Percentiles rank a stretch among this genome's conserved stretches.
Conservation (phyloP, 768 basidiomycete genomes). For the Russula brevipes region DNA sequence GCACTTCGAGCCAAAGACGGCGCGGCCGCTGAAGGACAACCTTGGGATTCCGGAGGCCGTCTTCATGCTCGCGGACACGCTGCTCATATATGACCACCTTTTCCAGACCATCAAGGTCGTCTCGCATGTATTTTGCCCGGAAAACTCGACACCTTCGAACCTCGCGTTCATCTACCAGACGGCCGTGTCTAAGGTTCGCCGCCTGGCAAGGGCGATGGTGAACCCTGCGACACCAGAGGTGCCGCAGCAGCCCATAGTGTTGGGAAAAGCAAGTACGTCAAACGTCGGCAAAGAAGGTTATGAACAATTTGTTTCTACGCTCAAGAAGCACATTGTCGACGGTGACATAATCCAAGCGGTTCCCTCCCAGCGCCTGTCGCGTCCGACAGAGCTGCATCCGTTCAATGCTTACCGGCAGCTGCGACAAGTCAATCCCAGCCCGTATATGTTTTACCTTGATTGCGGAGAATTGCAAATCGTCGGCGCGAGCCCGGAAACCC, state of each 20-base stretch:
- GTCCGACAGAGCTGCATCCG: conserved; percentile 84
- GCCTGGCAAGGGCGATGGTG: conserved; percentile 69
- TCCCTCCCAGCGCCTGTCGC: conserved; percentile 84
- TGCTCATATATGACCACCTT: conserved; percentile 95
- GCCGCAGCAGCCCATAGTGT: conserved; percentile 54
- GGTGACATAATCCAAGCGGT: conserved; percentile 99
- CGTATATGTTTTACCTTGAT: conserved; percentile 98
- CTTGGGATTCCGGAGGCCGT: conserved; percentile 89
- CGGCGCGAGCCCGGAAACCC: conserved; percentile 96
- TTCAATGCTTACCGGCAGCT: conserved; percentile 96
- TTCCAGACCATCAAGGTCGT: conserved; percentile 93
- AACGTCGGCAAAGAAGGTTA: conserved; percentile 95
- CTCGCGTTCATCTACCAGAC: conserved; percentile 84
- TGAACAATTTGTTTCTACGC: conserved; percentile 79
- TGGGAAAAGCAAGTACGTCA: conserved; percentile 67
- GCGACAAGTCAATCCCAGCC: conserved; percentile 92
- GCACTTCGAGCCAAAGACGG: conserved; percentile 94
- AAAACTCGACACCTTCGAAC: conserved; percentile 57
- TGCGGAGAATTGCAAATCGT: conserved; percentile 91
- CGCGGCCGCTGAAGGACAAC: conserved; percentile 64
- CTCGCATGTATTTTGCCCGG: conserved; percentile 89
- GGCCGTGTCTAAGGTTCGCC: conserved; percentile 74
- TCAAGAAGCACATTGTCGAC: conserved; percentile 91
- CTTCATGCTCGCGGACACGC: conserved; percentile 95
- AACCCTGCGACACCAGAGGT: conserved; percentile 54